Evolutionary conservation across 1,139 yeast genomes (phyloP).

Genomic region (Geotrichum cucujoidarum): DNA sequence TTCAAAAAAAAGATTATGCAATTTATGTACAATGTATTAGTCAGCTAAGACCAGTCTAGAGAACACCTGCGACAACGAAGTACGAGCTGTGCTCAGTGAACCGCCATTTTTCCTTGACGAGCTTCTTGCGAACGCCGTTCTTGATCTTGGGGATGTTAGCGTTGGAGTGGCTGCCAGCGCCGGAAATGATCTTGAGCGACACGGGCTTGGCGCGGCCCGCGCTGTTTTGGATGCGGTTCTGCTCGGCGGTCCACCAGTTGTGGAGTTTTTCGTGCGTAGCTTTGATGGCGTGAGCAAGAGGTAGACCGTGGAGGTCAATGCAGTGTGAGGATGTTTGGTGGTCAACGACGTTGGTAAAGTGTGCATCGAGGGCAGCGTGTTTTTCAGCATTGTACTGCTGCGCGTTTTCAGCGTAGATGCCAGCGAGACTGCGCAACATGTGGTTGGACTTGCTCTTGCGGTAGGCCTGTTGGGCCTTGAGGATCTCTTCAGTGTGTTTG

Average conservation of each 20-base stretch:
- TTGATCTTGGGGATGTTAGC: constrained; percentile 33
- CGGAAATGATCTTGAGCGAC: constrained; percentile 32
- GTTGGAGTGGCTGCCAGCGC: constrained; percentile 33
- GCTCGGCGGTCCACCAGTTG: constrained; percentile 24
- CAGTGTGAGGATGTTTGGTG: constrained; percentile 21
- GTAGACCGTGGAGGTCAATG: constrained; percentile 32
- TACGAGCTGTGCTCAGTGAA: constrained; percentile 26
- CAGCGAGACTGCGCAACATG: constrained; percentile 29
- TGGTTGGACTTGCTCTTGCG: constrained; percentile 28
- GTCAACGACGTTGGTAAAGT: constrained; percentile 20
- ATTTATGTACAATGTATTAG: too few species aligned
- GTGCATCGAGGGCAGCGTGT: constrained; percentile 19
- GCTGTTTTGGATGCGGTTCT: neutral
- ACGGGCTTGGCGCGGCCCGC: neutral
- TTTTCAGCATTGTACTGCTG: constrained; percentile 20
- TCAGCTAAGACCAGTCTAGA: too few species aligned
- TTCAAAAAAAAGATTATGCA: too few species aligned
- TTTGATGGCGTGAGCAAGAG: constrained; percentile 28
- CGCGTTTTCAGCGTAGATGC: constrained; percentile 28
- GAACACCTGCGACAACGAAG: constrained; percentile 22
- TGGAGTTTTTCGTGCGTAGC: constrained; percentile 24
- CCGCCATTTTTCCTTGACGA: constrained; percentile 23
- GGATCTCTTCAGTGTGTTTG: neutral
- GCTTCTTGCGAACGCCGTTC: constrained; percentile 28
- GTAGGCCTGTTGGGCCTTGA: constrained; percentile 16